Percentiles rank a stretch among this genome's conserved stretches.
Conservation (phyloP, 2,329 filamentous ascomycete genomes). For the Nemania bipapillata region DNA sequence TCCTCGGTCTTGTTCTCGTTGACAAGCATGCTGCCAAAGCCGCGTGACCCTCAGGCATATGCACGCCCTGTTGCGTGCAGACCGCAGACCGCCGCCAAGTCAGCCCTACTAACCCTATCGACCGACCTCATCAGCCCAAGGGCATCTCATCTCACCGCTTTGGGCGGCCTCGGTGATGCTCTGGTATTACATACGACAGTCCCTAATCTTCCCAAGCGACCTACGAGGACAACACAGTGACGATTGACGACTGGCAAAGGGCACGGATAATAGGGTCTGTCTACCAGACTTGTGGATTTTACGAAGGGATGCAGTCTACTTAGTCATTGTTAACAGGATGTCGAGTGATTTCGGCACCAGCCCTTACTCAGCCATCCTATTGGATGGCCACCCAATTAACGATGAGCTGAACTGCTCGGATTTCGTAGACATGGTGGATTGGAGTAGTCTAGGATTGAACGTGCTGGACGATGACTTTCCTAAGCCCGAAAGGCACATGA, state of each 20-base stretch:
- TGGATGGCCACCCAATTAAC: not conserved
- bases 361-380: not conserved
- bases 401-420: conserved; percentile 1
- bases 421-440: conserved; percentile 8
- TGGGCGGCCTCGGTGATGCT: not conserved
- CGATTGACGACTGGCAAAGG: not conserved
- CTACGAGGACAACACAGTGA: not conserved
- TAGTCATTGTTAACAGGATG: not conserved
- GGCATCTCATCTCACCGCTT: conserved; percentile 6
- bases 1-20: too few relatives aligned
- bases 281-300: not conserved
- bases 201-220: not conserved
- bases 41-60: too few relatives aligned
- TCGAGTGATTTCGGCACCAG: not conserved
- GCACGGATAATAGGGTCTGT: not conserved
- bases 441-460: conserved; percentile 1
- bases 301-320: not conserved
- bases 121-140: conserved; percentile 12
- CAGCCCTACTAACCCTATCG: conserved; percentile 15
- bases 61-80: too few relatives aligned
- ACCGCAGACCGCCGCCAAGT: too few relatives aligned
- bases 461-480: not conserved
- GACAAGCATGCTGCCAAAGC: too few relatives aligned
- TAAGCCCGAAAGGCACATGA: not conserved
- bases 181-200: not conserved